A percentile compares a stretch with the other conserved stretches of the same genome.
These are phyloP conservation scores for Aureobasidium zeae DNA, from an alignment of 2,329 filamentous ascomycete genomes.

Conservation along the genomic window DNA sequence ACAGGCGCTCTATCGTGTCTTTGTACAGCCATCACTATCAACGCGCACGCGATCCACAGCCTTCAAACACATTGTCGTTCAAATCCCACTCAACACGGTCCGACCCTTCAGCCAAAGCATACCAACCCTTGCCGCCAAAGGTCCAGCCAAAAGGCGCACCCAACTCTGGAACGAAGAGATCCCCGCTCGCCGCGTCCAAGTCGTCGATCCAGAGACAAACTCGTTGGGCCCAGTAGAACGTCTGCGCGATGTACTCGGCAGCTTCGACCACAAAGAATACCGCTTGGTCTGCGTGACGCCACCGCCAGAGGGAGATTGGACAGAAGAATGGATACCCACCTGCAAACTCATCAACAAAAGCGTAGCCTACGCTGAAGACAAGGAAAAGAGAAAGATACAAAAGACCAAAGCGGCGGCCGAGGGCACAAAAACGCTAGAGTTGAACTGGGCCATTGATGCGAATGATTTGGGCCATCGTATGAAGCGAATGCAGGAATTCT, in stretches of 20 bases:
- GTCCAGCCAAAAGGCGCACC: constrained; percentile 31
- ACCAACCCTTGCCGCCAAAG: constrained; percentile 26
- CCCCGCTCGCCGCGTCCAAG: constrained; percentile 32
- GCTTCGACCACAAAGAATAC: constrained; percentile 41
- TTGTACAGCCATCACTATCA: constrained; percentile 30
- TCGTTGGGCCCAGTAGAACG: constrained; percentile 28
- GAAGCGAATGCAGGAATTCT: constrained; percentile 56
- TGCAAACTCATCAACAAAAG: constrained; percentile 61
- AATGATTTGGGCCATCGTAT: constrained; percentile 69
- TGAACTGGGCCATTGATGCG: constrained; percentile 76
- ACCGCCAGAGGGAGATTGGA: constrained; percentile 19
- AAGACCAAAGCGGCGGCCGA: constrained; percentile 37
- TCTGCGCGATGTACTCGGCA: constrained; percentile 32
- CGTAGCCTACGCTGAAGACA: constrained; percentile 39
- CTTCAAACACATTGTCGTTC: constrained; percentile 11
- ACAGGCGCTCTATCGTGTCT: constrained; percentile 37
- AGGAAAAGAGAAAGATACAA: constrained; percentile 32
- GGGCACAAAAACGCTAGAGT: constrained; percentile 65
- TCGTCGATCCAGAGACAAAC: constrained; percentile 34
- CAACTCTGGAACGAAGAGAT: constrained; percentile 43
- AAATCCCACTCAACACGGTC: background rate
- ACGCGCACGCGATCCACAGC: background rate
- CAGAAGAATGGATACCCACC: constrained; percentile 46
- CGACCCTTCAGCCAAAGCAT: constrained; percentile 19
- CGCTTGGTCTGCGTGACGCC: constrained; percentile 43